Evolutionary conservation across 768 basidiomycete genomes (phyloP).

Genomic region (Tulasnella sp.): DNA sequence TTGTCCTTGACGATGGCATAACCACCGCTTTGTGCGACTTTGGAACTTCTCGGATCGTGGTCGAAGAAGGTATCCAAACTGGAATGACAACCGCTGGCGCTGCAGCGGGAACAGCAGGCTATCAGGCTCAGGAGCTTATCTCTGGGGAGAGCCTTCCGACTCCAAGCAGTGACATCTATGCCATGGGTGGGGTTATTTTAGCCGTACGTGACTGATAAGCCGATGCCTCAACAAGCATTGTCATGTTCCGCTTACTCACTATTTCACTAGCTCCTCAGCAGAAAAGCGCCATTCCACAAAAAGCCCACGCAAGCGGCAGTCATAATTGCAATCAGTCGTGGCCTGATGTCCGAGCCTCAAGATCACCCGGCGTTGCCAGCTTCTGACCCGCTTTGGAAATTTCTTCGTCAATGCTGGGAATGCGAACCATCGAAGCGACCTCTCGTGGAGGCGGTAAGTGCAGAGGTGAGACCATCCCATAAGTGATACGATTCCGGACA

Average conservation of each 20-base stretch:
- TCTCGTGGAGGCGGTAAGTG: not conserved
- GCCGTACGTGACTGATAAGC: not conserved
- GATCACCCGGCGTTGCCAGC: not conserved
- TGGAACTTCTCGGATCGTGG: not conserved
- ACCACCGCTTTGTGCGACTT: conserved; percentile 14
- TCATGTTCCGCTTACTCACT: not conserved
- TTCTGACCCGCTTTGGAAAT: not conserved
- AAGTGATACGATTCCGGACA: too few species aligned
- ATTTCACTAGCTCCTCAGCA: not conserved
- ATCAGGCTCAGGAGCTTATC: not conserved
- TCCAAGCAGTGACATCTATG: not conserved
- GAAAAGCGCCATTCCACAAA: not conserved
- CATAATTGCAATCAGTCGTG: not conserved
- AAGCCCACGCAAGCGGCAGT: not conserved
- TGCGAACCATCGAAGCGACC: not conserved
- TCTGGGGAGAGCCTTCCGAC: not conserved
- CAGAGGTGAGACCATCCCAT: not conserved
- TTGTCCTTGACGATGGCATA: not conserved
- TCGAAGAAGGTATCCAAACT: not conserved
- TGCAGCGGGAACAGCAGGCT: not conserved
- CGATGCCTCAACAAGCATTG: not conserved
- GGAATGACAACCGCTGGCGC: not conserved
- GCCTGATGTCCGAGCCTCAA: not conserved
- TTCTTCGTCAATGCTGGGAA: not conserved
- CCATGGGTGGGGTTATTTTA: not conserved